Evolutionary conservation across 805 yeast genomes (phyloP).

Genomic region (Nakazawaea ishiwadae): DNA sequence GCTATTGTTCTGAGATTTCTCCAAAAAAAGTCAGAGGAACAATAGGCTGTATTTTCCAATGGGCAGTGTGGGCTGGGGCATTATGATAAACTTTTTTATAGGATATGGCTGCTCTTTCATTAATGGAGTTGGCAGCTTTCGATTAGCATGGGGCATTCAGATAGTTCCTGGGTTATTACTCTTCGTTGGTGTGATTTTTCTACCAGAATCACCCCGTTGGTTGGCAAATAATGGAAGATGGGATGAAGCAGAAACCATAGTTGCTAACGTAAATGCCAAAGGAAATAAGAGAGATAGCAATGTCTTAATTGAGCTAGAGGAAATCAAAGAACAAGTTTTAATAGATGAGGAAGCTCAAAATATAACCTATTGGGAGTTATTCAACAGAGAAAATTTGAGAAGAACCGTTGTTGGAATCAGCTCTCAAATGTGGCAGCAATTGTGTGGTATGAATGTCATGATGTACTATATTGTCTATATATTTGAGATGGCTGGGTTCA

Average conservation of each 20-base stretch:
- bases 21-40: conserved; percentile 57
- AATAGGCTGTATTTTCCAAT: conserved; percentile 58
- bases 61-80: conserved; percentile 64
- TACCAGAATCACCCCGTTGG: conserved; percentile 54
- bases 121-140: conserved; percentile 24
- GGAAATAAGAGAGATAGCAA: conserved; percentile 40
- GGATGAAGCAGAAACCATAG: conserved; percentile 38
- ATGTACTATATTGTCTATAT: conserved; percentile 66
- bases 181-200: conserved; percentile 30
- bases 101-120: conserved; percentile 28
- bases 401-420: conserved; percentile 48
- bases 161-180: conserved; percentile 42
- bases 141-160: conserved; percentile 46
- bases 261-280: conserved; percentile 35
- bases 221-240: conserved; percentile 37
- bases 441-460: conserved; percentile 64
- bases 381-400: conserved; percentile 41
- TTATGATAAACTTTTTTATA: conserved; percentile 53
- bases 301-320: conserved; percentile 51
- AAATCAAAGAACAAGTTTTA: conserved; percentile 51
- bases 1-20: conserved; percentile 60
- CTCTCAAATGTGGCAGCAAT: conserved; percentile 59
- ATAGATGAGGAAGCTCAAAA: conserved; percentile 45
- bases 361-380: conserved; percentile 44
- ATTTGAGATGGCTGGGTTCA: conserved; percentile 60